A percentile compares a stretch with the other conserved stretches of the same genome.
Evolutionary conservation across 805 yeast species (phyloP).

Genomic region (Debaryomyces prosopidis): DNA sequence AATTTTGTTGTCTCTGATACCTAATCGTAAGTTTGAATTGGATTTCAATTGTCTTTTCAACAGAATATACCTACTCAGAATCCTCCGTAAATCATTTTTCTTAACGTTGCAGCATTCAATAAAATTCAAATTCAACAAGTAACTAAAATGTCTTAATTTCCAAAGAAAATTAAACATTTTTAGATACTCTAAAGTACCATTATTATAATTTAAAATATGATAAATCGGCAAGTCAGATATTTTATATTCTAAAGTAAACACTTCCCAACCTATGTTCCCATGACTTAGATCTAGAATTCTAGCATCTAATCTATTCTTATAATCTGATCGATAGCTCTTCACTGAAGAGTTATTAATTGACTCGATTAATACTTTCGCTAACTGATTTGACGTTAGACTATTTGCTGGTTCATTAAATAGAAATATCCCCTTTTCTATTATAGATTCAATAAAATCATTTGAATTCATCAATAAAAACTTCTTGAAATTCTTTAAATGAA

Average conservation of each 20-base stretch:
- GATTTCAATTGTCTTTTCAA: constrained; percentile 42
- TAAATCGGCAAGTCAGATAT: constrained; percentile 56
- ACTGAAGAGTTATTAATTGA: constrained; percentile 60
- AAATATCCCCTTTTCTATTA: constrained; percentile 55
- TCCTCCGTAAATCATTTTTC: constrained; percentile 23
- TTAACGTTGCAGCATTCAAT: constrained; percentile 26
- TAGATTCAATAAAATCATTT: constrained; percentile 78
- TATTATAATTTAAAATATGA: constrained; percentile 26
- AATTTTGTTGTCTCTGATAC: constrained; percentile 27
- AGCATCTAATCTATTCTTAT: constrained; percentile 70
- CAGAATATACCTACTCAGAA: constrained; percentile 12
- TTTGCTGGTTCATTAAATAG: constrained; percentile 61
- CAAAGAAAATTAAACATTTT: constrained; percentile 84
- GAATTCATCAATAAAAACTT: constrained; percentile 67
- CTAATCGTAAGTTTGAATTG: constrained; percentile 25
- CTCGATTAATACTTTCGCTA: constrained; percentile 64
- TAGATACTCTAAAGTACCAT: constrained; percentile 53
- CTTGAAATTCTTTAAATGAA: constrained; percentile 63
- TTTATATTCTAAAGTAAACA: constrained; percentile 81
- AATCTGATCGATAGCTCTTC: constrained; percentile 35
- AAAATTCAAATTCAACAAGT: constrained; percentile 42
- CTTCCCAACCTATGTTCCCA: constrained; percentile 82
- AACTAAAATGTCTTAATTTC: constrained; percentile 66
- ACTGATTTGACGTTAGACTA: constrained; percentile 62
- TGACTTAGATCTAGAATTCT: constrained; percentile 73